Evolutionary conservation across 495 filamentous ascomycete species (phyloP).

Genomic region (Aspergillus steynii): DNA sequence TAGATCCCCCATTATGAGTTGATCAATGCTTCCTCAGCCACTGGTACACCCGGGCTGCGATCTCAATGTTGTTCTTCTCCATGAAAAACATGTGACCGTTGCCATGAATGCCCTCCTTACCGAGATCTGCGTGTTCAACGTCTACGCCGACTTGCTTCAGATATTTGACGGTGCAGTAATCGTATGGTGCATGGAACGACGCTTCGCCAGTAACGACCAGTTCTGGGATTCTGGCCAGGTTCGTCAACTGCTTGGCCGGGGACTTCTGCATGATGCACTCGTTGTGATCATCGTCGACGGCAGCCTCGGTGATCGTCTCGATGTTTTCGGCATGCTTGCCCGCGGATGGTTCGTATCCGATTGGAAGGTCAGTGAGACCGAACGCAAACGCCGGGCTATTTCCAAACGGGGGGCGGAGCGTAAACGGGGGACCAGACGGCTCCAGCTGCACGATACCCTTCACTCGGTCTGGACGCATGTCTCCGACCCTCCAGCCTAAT

Average conservation of each 20-base stretch:
- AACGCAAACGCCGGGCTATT: neutral
- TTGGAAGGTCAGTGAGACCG: conserved; percentile 25
- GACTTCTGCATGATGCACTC: conserved; percentile 7
- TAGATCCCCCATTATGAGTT: neutral
- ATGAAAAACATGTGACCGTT: conserved; percentile 32
- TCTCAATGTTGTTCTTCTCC: conserved; percentile 30
- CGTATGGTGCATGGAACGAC: conserved; percentile 31
- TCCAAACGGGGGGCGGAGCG: neutral
- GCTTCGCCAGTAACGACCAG: conserved; percentile 27
- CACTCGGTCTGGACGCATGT: conserved; percentile 26
- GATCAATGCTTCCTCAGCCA: neutral
- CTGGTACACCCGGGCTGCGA: conserved; percentile 10
- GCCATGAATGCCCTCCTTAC: conserved; percentile 26
- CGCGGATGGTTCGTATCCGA: conserved; percentile 24
- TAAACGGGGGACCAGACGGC: conserved; percentile 29
- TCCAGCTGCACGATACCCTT: conserved; percentile 33
- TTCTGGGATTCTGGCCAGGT: conserved; percentile 24
- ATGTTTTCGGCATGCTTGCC: neutral
- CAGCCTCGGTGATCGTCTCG: neutral
- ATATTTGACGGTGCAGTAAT: conserved; percentile 27
- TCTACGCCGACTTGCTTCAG: conserved; percentile 28
- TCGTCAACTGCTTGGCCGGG: conserved; percentile 20
- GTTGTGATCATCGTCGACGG: neutral
- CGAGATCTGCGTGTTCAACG: conserved; percentile 23
- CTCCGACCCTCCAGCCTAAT: conserved; percentile 26